A percentile compares a stretch with the other conserved stretches of the same genome.
phyloP scores from a whole-genome alignment of 148 eudicot species.

The Gaultheria prostrata region DNA sequence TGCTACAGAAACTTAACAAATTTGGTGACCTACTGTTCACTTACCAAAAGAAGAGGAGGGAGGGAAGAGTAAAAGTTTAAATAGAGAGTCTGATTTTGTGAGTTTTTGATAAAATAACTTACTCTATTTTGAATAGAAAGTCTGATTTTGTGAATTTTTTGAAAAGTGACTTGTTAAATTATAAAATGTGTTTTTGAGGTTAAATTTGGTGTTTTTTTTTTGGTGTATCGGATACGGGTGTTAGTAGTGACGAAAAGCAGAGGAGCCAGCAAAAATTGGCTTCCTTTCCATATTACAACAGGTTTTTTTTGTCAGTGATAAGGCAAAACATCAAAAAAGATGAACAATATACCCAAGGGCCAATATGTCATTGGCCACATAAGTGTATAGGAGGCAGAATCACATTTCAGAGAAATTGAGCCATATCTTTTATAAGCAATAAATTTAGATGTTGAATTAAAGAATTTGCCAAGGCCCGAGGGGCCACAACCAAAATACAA shows the following conservation, averaged over 20 bases:
- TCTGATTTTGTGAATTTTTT: too few species aligned
- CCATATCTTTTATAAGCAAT: not conserved
- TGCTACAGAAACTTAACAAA: too few species aligned
- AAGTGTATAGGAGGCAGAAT: not conserved
- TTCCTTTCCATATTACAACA: not conserved
- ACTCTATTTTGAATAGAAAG: too few species aligned
- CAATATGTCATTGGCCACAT: not conserved
- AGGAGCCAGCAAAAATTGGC: not conserved
- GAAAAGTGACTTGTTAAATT: too few species aligned
- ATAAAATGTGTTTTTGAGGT: too few species aligned
- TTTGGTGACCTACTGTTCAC: too few species aligned
- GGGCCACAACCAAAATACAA: not conserved
- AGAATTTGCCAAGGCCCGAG: not conserved
- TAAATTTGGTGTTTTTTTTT: too few species aligned
- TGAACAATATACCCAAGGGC: not conserved
- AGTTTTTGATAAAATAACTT: too few species aligned
- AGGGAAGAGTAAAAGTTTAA: too few species aligned
- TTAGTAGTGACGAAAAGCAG: slow-evolving; percentile 5
- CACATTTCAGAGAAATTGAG: not conserved
- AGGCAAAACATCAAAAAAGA: not conserved
- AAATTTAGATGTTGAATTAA: not conserved
- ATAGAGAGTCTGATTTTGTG: too few species aligned
- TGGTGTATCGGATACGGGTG: too few species aligned
- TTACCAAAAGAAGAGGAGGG: too few species aligned
- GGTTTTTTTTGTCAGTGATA: not conserved